Conservation (phyloP, 2,329 filamentous ascomycete genomes). For the Alternaria tenuissima region DNA sequence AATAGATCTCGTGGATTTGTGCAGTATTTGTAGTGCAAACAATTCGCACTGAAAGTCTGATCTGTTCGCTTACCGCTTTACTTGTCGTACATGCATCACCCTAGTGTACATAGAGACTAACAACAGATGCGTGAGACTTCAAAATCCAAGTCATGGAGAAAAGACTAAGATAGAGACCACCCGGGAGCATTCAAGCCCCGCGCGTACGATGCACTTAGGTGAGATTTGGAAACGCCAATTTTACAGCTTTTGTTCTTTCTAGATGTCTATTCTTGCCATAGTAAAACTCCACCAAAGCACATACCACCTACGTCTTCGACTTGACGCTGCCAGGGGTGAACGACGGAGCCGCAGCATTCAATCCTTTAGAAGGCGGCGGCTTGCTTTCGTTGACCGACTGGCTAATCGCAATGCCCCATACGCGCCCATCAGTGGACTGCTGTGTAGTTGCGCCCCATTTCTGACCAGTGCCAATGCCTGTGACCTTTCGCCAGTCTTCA, state of each 20-base stretch:
- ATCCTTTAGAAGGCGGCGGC: background rate
- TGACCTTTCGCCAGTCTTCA: constrained; percentile 7
- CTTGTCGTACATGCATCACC: background rate
- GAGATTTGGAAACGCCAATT: background rate
- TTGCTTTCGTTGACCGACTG: background rate
- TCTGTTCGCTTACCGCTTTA: background rate
- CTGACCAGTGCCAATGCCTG: constrained; percentile 14
- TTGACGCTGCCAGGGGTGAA: background rate
- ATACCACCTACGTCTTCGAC: constrained; percentile 4
- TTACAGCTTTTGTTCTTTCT: background rate
- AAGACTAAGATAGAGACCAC: background rate
- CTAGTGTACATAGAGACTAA: too few species aligned
- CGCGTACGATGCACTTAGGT: background rate
- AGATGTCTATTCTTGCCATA: background rate
- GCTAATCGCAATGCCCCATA: background rate
- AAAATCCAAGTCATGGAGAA: background rate
- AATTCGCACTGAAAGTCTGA: rapidly evolving
- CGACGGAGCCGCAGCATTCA: constrained; percentile 2
- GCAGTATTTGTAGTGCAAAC: background rate
- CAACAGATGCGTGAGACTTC: background rate
- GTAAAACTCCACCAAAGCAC: background rate
- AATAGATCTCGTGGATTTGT: too few species aligned
- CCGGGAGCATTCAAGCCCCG: background rate
- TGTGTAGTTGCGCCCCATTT: constrained; percentile 8
- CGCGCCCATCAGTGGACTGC: background rate